Evolutionary conservation across 2,329 filamentous ascomycete genomes (phyloP).

Genomic region (Arthrobotrys conoides): DNA sequence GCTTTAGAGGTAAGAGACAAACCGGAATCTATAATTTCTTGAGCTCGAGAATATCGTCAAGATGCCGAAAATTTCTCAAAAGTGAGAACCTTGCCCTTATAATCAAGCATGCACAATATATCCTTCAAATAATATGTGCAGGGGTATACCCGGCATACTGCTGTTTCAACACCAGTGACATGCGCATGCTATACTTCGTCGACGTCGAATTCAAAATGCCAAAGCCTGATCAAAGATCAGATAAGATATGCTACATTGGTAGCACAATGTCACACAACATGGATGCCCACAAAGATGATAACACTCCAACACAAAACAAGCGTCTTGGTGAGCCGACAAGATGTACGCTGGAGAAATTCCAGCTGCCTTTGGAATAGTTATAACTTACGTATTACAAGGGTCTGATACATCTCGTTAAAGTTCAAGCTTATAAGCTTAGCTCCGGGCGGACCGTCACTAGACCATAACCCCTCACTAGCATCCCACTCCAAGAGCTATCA

Average conservation of each 20-base stretch:
- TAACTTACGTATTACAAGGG: no score
- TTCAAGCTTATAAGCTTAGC: slow-evolving; percentile 7
- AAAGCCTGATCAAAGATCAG: slow-evolving; percentile 16
- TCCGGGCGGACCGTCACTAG: slow-evolving; percentile 11
- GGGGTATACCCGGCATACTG: not conserved
- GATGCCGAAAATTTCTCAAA: not conserved
- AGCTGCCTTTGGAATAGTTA: not conserved
- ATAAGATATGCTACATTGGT: slow-evolving; percentile 15
- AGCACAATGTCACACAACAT: slow-evolving; percentile 20
- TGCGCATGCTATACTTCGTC: not conserved
- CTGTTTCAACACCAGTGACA: not conserved
- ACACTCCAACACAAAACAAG: slow-evolving; percentile 21
- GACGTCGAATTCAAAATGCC: not conserved
- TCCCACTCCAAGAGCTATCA: not conserved
- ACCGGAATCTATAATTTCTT: no score
- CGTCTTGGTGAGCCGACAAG: not conserved
- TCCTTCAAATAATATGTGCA: not conserved
- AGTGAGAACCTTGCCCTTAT: not conserved
- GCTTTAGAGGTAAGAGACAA: no score
- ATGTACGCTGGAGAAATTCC: not conserved
- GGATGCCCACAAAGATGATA: not conserved
- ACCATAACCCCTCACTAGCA: not conserved
- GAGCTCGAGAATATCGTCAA: not conserved
- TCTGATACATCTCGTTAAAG: not conserved
- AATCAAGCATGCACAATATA: not conserved